Conservation (phyloP, 352 stramenopile species). For the Pilasporangium apinafurcum region DNA sequence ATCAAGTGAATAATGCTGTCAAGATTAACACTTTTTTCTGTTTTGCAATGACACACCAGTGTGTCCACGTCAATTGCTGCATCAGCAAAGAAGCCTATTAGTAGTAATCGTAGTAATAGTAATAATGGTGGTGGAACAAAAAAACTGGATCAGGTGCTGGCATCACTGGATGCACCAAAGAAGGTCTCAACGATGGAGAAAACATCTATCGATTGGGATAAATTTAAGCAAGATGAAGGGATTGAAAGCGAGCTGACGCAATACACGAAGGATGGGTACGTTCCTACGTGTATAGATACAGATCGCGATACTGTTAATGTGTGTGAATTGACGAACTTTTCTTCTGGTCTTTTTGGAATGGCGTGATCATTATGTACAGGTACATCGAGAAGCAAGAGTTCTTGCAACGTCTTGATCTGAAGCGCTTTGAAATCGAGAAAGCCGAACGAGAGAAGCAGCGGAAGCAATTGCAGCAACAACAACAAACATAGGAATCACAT, state of each 20-base stretch:
- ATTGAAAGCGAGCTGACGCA: conserved; percentile 91
- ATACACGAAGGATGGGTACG: conserved; percentile 89
- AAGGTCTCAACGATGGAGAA: conserved; percentile 95
- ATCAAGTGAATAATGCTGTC: too few relatives aligned
- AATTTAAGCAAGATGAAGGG: conserved; percentile 90
- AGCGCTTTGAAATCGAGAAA: conserved; percentile 88
- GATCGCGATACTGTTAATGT: too few relatives aligned
- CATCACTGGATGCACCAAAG: conserved; percentile 80
- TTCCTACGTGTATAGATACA: neutral
- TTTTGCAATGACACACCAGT: conserved; percentile 1
- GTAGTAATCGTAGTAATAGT: too few relatives aligned
- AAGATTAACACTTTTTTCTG: too few relatives aligned
- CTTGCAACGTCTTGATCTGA: conserved; percentile 83
- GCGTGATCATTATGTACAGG: too few relatives aligned
- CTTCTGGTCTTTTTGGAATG: too few relatives aligned
- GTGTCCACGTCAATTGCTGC: conserved; percentile 11
- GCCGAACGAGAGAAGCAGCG: conserved; percentile 76
- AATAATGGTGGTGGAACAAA: conserved; percentile 10
- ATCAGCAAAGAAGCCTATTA: conserved; percentile 9
- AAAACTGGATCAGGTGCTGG: conserved; percentile 83
- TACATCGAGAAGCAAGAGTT: conserved; percentile 97
- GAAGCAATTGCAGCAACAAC: conserved; percentile 35
- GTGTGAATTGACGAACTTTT: too few relatives aligned
- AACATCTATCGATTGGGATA: conserved; percentile 93
- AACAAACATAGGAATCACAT: neutral